Conservation (phyloP, 2,329 filamentous ascomycete genomes). For the Trichoderma cornu-damae region DNA sequence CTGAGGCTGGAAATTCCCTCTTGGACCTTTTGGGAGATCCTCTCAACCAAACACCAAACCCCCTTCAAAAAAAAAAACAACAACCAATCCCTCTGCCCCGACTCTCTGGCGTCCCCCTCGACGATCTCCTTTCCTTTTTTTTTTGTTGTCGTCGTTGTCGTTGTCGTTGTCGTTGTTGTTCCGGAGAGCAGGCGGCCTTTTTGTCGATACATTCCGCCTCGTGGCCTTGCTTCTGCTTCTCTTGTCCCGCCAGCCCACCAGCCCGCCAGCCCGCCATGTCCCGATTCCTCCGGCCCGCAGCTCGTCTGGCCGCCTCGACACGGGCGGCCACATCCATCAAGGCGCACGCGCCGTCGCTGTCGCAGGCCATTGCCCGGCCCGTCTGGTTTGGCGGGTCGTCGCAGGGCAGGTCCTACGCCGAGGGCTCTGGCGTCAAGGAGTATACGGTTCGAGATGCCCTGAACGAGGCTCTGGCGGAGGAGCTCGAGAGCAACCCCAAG, state of each 20-base stretch:
- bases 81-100: not conserved
- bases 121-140: too few relatives aligned
- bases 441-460: constrained; percentile 96
- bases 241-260: not conserved
- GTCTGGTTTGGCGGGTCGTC: constrained; percentile 36
- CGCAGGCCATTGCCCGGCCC: constrained; percentile 36
- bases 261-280: constrained; percentile 37
- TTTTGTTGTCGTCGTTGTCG: too few relatives aligned
- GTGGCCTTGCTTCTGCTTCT: too few relatives aligned
- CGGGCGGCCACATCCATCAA: constrained; percentile 32
- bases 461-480: constrained; percentile 96
- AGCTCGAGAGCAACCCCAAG: constrained; percentile 90
- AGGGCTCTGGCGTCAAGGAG: constrained; percentile 67
- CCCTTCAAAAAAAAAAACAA: not conserved
- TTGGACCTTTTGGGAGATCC: constrained; percentile 8
- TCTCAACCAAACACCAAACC: constrained; percentile 10
- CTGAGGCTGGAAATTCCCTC: constrained; percentile 20
- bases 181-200: constrained; percentile 20
- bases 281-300: constrained; percentile 48
- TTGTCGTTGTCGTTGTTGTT: too few relatives aligned
- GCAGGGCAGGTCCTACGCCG: constrained; percentile 53
- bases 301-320: constrained; percentile 44
- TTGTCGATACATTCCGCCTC: constrained; percentile 20
- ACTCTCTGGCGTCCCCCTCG: too few relatives aligned
- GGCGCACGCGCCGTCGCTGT: constrained; percentile 34